phyloP scores from a whole-genome alignment of 169 alveolate species.

The Plasmodium knowlesi region DNA sequence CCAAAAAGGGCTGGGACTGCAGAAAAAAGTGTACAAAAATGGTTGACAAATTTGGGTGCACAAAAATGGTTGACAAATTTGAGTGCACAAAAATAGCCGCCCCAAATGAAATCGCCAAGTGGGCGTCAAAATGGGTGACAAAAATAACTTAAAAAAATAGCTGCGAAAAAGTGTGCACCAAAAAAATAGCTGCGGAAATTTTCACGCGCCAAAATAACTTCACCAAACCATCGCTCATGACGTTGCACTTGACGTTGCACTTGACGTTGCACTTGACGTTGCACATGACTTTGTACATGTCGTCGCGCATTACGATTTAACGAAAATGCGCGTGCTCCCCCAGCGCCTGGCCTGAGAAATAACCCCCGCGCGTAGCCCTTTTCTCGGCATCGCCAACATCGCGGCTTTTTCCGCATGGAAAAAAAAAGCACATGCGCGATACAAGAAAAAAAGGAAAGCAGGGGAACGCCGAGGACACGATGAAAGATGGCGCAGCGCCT shows the following conservation, averaged over 20 bases:
- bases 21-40: not conserved
- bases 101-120: not conserved
- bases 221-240: not conserved
- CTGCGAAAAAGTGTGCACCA: not conserved
- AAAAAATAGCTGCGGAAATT: not conserved
- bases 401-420: not conserved
- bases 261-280: too few relatives aligned
- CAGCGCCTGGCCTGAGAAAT: not conserved
- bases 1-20: not conserved
- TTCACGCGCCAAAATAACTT: not conserved
- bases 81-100: not conserved
- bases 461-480: not conserved
- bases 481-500: not conserved
- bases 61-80: not conserved
- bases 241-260: too few relatives aligned
- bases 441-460: not conserved
- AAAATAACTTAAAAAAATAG: not conserved
- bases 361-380: not conserved
- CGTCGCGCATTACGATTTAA: not conserved
- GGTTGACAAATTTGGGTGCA: not conserved
- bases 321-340: not conserved
- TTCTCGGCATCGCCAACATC: not conserved
- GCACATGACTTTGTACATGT: too few relatives aligned
- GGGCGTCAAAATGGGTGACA: not conserved
- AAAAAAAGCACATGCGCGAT: not conserved